Conservation (phyloP, 2,329 filamentous ascomycete genomes). For the Diplodia corticola region DNA sequence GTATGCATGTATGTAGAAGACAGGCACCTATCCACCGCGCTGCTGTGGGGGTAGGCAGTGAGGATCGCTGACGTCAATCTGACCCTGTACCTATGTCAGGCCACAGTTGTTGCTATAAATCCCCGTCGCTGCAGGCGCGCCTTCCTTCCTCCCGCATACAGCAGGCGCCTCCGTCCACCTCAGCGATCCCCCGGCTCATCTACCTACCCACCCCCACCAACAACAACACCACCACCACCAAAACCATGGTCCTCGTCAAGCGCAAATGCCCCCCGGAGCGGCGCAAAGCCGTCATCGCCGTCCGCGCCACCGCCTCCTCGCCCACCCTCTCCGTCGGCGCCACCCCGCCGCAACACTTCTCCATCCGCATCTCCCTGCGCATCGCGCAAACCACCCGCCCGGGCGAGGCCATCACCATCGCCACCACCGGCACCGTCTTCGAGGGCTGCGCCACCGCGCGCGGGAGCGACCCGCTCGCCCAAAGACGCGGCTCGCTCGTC, state of each 20-base stretch:
- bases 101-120: neutral
- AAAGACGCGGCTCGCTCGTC: neutral
- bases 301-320: conserved; percentile 67
- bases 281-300: conserved; percentile 54
- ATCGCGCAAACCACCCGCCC: neutral
- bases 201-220: neutral
- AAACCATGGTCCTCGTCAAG: conserved; percentile 4
- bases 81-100: no score
- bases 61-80: neutral
- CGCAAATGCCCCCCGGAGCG: neutral
- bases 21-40: neutral
- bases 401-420: neutral
- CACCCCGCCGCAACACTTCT: conserved; percentile 60
- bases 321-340: conserved; percentile 71
- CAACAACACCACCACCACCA: neutral
- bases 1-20: no score
- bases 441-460: no score
- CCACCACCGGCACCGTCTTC: neutral
- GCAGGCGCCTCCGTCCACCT: no score
- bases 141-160: no score
- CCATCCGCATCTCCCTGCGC: neutral
- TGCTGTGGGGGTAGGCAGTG: neutral
- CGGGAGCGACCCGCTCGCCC: neutral
- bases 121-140: neutral
- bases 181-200: no score